These are phyloP conservation scores for Mycena capillaripes DNA, from an alignment of 768 basidiomycete genomes.

Conservation along the genomic window DNA sequence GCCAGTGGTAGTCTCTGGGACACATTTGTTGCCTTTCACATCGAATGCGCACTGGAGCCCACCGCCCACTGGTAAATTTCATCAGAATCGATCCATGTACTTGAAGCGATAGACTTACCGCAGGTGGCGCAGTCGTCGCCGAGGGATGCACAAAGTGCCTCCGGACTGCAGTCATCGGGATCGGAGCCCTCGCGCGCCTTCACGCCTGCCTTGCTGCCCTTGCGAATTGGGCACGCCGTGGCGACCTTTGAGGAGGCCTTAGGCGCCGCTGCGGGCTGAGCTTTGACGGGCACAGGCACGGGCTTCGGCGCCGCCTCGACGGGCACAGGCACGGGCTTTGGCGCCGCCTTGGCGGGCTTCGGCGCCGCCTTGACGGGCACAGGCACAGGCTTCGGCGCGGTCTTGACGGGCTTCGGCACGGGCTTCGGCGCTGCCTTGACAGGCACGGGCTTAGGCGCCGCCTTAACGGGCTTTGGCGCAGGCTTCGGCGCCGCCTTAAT, in stretches of 20 bases:
- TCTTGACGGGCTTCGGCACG: too few species aligned
- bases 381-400: background rate
- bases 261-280: too few species aligned
- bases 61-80: background rate
- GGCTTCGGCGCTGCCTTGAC: background rate
- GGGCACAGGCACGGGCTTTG: background rate
- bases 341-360: too few species aligned
- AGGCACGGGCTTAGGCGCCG: background rate
- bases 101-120: constrained; percentile 1
- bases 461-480: background rate
- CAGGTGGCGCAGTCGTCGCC: background rate
- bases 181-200: background rate
- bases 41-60: background rate
- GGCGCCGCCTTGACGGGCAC: background rate
- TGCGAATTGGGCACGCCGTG: constrained; percentile 3
- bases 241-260: too few species aligned
- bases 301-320: background rate
- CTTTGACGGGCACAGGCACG: background rate
- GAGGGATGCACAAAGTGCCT: background rate
- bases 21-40: constrained; percentile 2
- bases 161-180: too few species aligned
- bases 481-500: too few species aligned
- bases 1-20: background rate
- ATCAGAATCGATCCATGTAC: background rate
- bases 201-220: background rate